These are phyloP conservation scores for Dalbergia cultrata DNA, from an alignment of 306 rosid genomes.

Conservation along the genomic window DNA sequence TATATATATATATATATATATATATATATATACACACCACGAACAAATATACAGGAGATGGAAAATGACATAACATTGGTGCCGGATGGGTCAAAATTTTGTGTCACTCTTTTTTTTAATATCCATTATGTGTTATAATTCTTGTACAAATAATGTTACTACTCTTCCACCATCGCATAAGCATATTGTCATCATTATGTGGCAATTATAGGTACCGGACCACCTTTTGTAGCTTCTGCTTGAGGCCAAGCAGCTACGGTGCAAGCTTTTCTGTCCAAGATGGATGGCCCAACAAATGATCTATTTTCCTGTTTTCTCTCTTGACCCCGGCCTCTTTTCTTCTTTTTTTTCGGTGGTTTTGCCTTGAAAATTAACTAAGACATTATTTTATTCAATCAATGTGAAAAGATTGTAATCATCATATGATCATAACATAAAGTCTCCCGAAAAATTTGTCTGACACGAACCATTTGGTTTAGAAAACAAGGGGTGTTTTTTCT, in stretches of 20 bases:
- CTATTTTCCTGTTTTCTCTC: background rate
- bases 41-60: too few species aligned
- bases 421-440: background rate
- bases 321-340: background rate
- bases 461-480: background rate
- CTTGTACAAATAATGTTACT: background rate
- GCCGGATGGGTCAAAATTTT: too few species aligned
- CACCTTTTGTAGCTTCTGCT: background rate
- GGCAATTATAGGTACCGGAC: background rate
- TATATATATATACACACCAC: too few species aligned
- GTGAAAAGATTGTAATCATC: conserved; percentile 6
- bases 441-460: background rate
- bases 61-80: too few species aligned
- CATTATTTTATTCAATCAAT: background rate
- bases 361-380: background rate
- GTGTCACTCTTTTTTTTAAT: too few species aligned
- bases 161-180: background rate
- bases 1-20: too few species aligned
- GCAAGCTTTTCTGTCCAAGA: background rate
- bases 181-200: conserved; percentile 3
- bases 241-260: background rate
- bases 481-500: background rate
- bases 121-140: too few species aligned
- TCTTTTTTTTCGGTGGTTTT: background rate
- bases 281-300: background rate